Evolutionary conservation across 2,329 filamentous ascomycete genomes (phyloP).

Genomic region (Xylaria multiplex): DNA sequence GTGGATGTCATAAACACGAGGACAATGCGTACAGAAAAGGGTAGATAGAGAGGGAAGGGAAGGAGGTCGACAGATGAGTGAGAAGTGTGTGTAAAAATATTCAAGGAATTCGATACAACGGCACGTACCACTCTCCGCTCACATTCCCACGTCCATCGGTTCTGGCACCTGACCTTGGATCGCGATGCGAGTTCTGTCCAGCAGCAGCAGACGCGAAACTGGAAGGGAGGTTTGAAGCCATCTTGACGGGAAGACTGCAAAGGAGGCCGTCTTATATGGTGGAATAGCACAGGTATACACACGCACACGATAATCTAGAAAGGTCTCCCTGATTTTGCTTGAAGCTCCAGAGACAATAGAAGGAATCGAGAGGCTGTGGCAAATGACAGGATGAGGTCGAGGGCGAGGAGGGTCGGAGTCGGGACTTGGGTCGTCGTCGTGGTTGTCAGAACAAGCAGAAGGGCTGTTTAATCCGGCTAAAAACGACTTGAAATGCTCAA

Average conservation of each 20-base stretch:
- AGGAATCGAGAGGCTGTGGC: constrained; percentile 22
- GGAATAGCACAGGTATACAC: constrained; percentile 25
- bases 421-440: neutral
- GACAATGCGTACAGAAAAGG: neutral
- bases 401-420: constrained; percentile 1
- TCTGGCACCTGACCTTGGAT: constrained; percentile 67
- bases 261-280: constrained; percentile 17
- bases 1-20: neutral
- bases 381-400: constrained; percentile 12
- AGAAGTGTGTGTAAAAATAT: constrained; percentile 8
- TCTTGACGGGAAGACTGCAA: constrained; percentile 44
- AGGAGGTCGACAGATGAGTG: neutral
- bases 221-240: constrained; percentile 81
- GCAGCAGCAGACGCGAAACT: constrained; percentile 87
- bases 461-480: neutral
- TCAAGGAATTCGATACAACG: constrained; percentile 12
- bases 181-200: constrained; percentile 74
- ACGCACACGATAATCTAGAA: constrained; percentile 11
- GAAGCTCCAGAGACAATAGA: constrained; percentile 28
- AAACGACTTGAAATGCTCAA: constrained; percentile 3
- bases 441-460: constrained; percentile 22
- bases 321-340: constrained; percentile 7
- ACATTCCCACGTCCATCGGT: constrained; percentile 64
- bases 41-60: neutral
- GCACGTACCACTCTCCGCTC: constrained; percentile 78